These are phyloP conservation scores for Spathaspora passalidarum DNA, from an alignment of 805 yeast genomes.

Conservation along the genomic window DNA sequence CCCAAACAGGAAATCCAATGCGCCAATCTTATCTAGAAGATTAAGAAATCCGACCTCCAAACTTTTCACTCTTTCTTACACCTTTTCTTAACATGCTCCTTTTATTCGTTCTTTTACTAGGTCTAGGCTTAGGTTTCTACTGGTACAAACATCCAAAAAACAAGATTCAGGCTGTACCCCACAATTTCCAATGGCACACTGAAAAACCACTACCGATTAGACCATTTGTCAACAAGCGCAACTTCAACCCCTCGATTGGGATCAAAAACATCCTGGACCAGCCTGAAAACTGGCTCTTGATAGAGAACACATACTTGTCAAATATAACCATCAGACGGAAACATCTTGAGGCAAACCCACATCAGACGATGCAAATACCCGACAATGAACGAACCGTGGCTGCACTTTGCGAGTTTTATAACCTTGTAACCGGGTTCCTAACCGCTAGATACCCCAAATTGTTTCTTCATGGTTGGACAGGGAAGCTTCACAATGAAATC, in stretches of 20 bases:
- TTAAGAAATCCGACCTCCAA: too few relatives aligned
- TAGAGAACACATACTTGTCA: constrained; percentile 58
- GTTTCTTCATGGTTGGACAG: constrained; percentile 29
- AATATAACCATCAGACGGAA: constrained; percentile 39
- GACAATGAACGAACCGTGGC: constrained; percentile 17
- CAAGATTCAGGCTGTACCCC: constrained; percentile 22
- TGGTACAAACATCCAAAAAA: background rate
- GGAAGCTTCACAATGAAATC: constrained; percentile 35
- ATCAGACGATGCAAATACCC: constrained; percentile 25
- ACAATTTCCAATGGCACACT: constrained; percentile 42
- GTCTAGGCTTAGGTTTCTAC: background rate
- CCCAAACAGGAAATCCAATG: background rate
- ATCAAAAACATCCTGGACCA: constrained; percentile 25
- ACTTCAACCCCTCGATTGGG: constrained; percentile 35
- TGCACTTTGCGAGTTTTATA: constrained; percentile 52
- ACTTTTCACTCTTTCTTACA: background rate
- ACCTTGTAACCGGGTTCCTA: constrained; percentile 37
- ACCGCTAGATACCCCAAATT: constrained; percentile 51
- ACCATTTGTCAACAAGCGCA: constrained; percentile 35
- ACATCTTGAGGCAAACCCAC: constrained; percentile 26
- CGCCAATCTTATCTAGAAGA: background rate
- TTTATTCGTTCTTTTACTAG: background rate
- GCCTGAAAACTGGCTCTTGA: constrained; percentile 54
- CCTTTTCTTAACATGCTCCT: background rate
- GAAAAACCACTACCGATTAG: constrained; percentile 41